Conservation (phyloP, 83 land plant genomes). For the Thuja plicata region DNA sequence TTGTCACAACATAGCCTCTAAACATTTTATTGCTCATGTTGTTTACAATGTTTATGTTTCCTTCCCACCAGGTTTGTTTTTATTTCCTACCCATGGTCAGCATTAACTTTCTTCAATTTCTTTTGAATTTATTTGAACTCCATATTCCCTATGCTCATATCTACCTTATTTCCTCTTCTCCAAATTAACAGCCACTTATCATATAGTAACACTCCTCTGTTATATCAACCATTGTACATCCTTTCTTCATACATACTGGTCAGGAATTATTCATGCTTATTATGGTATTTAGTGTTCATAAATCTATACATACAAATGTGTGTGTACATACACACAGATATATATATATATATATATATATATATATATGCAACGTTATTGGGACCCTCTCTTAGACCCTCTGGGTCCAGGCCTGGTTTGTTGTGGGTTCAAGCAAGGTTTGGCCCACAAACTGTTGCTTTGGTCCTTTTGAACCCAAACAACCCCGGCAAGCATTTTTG, state of each 20-base stretch:
- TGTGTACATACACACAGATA: too few species aligned
- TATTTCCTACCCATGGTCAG: neutral
- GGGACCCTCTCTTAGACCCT: too few species aligned
- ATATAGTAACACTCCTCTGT: neutral
- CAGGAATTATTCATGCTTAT: neutral
- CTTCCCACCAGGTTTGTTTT: neutral
- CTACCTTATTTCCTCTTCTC: neutral
- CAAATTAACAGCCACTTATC: neutral
- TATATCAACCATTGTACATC: neutral
- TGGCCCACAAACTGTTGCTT: too few species aligned
- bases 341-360: too few species aligned
- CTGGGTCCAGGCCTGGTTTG: too few species aligned
- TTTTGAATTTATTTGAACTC: neutral
- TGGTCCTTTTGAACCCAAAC: too few species aligned
- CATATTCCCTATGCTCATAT: neutral
- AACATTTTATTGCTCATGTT: neutral
- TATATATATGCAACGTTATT: too few species aligned
- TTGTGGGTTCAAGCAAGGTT: too few species aligned
- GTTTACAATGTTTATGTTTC: neutral
- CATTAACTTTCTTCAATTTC: neutral
- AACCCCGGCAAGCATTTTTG: too few species aligned
- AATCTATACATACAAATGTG: too few species aligned
- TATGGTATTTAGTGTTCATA: neutral
- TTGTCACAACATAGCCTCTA: neutral
- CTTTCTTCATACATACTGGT: neutral